Percentiles rank a stretch among this genome's conserved stretches.
Conservation (phyloP, 768 basidiomycete species). For the Ramaria sp. region DNA sequence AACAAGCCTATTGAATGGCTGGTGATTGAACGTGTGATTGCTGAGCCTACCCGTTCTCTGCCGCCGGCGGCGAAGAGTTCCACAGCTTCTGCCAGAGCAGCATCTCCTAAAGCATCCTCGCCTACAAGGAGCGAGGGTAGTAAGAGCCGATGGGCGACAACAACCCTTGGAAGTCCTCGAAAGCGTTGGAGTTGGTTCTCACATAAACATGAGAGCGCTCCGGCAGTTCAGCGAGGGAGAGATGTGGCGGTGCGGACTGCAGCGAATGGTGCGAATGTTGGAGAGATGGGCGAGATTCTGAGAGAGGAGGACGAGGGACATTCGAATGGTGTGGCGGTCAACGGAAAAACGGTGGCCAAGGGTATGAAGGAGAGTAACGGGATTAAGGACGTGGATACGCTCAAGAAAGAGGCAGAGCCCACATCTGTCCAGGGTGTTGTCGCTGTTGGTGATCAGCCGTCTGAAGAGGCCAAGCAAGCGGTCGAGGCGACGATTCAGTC, state of each 20-base stretch:
- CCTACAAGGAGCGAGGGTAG: constrained; percentile 17
- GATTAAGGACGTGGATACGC: constrained; percentile 3
- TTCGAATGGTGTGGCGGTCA: constrained; percentile 9
- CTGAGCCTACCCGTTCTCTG: constrained; percentile 18
- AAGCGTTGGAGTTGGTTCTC: constrained; percentile 59
- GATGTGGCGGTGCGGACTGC: constrained; percentile 19
- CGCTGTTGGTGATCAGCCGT: too few relatives aligned
- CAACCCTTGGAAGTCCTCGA: constrained; percentile 38
- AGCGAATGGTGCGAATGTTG: constrained; percentile 26
- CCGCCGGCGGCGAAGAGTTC: constrained; percentile 17
- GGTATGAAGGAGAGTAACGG: constrained; percentile 11
- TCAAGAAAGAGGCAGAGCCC: too few relatives aligned
- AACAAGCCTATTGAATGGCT: constrained; percentile 48
- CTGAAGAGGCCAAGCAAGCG: too few relatives aligned
- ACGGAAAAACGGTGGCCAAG: constrained; percentile 10
- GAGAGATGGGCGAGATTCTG: constrained; percentile 64
- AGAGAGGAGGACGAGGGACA: constrained; percentile 39
- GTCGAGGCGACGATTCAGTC: too few relatives aligned
- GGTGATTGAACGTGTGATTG: constrained; percentile 54
- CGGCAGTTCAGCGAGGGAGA: constrained; percentile 22
- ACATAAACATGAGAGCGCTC: constrained; percentile 16
- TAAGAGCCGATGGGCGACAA: constrained; percentile 25
- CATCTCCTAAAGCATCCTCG: constrained; percentile 20
- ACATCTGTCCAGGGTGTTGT: too few relatives aligned
- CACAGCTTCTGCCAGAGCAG: constrained; percentile 11